phyloP scores from a whole-genome alignment of 495 filamentous ascomycete species.

The Staphylotrichum longicolle region DNA sequence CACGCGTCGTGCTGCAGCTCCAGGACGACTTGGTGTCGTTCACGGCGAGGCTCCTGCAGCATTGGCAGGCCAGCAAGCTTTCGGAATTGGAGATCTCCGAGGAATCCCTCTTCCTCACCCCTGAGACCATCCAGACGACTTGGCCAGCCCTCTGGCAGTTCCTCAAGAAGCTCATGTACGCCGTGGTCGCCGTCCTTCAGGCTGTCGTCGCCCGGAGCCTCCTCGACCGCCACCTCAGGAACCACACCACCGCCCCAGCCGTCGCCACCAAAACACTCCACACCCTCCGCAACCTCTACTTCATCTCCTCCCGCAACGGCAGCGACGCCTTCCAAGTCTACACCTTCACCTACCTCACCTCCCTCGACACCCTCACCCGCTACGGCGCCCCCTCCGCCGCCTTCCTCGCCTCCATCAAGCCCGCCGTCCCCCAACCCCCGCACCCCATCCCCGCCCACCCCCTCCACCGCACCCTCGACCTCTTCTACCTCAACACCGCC shows the following conservation, averaged over 20 bases:
- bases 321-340: slow-evolving; percentile 73
- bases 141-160: slow-evolving; percentile 78
- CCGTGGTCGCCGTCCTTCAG: slow-evolving; percentile 70
- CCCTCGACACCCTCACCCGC: slow-evolving; percentile 81
- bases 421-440: slow-evolving; percentile 27
- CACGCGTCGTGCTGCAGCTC: slow-evolving; percentile 58
- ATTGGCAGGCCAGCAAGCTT: slow-evolving; percentile 83
- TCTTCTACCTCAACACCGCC: slow-evolving; percentile 87
- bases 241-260: slow-evolving; percentile 57
- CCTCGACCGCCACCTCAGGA: slow-evolving; percentile 44
- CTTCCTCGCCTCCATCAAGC: slow-evolving; percentile 66
- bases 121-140: slow-evolving; percentile 66
- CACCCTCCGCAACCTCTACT: slow-evolving; percentile 79
- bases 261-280: slow-evolving; percentile 75
- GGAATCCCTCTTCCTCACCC: slow-evolving; percentile 64
- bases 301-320: slow-evolving; percentile 77
- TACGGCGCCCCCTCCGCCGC: slow-evolving; percentile 67
- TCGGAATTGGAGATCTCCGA: slow-evolving; percentile 79
- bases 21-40: slow-evolving; percentile 74
- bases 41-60: slow-evolving; percentile 64
- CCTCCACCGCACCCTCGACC: slow-evolving; percentile 73
- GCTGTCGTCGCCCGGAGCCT: slow-evolving; percentile 65
- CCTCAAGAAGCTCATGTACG: slow-evolving; percentile 76
- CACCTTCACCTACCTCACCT: slow-evolving; percentile 78
- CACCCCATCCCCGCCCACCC: slow-evolving; percentile 63